Evolutionary conservation across 2,329 filamentous ascomycete species (phyloP), one percentile per base, ranked within the genome.

Genomic region (Eutypa lata): DNA sequence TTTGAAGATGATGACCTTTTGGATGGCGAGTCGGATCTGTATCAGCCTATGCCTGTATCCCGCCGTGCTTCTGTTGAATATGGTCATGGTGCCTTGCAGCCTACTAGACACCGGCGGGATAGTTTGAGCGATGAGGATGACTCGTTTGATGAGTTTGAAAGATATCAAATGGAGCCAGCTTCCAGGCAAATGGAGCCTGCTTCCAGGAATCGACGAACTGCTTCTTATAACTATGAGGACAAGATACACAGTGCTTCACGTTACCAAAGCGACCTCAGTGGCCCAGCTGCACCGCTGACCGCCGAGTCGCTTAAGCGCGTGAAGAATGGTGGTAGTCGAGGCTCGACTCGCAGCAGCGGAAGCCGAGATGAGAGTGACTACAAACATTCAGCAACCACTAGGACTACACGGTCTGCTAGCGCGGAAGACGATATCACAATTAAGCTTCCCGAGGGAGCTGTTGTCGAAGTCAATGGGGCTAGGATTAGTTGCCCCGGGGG

Each of bases 301-400:
- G 78, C 77, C 2, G 83, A 84, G 52, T 71, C 73, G 13, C 71
- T 87, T 24, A 77, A 74, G 63, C 79, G 74, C 26, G 75, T 68
- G 57, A 76, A 73, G 61, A 75, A 71, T 56, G 76, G 72, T 53
- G 75, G 71, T 7, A 82, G 77, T 71, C 83, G 78, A 63, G 76
- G 76, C 22, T 84, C 79, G 38, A 85, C 76, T 49, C 77, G 77
- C 57, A 85, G 79, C 73, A 84, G 76, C 57, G 77, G 68, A 21
- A 86, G 83, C 64, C 82, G 76, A 43, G 84, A 86, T 60, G 83
- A 86, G 53, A 86, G 83, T 67, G 83, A 86, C 52, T 84, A 79
- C 66, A 78, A 77, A 58, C 79, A 80, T 57, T 86, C 82, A 50
- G 81, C 80, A 26, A 83, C 83, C 0, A 86, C 83, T 13, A 77